Conservation (phyloP, 768 basidiomycete genomes). For the Serendipita vermifera region DNA sequence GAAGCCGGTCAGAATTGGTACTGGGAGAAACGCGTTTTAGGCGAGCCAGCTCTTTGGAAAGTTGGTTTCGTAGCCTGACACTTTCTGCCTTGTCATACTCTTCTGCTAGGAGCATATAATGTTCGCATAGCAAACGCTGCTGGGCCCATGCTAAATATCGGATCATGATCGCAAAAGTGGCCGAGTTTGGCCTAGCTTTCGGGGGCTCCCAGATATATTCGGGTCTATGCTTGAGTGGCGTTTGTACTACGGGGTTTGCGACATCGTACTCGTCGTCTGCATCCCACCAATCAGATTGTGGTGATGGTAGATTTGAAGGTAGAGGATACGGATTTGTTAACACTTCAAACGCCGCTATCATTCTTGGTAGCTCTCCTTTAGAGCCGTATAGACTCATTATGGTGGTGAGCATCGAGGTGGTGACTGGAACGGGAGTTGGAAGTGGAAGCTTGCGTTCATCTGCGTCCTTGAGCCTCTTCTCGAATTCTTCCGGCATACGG, state of each 20-base stretch:
- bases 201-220: constrained; percentile 3
- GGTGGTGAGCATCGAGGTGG: background rate
- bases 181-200: background rate
- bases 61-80: background rate
- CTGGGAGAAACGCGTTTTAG: too few relatives aligned
- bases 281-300: constrained; percentile 5
- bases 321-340: constrained; percentile 7
- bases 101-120: constrained; percentile 5
- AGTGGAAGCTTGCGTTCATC: background rate
- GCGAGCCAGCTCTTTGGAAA: background rate
- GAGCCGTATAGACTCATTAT: background rate
- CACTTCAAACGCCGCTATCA: background rate
- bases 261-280: constrained; percentile 8
- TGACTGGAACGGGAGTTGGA: background rate
- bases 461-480: background rate
- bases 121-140: constrained; percentile 3
- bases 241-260: background rate
- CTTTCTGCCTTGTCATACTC: constrained; percentile 7
- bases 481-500: constrained; percentile 7
- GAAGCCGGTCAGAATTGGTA: too few relatives aligned
- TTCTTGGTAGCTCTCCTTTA: background rate
- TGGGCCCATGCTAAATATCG: background rate
- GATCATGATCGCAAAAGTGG: background rate
- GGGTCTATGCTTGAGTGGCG: background rate
- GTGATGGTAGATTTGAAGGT: constrained; percentile 2